Evolutionary conservation across 805 yeast genomes (phyloP), one percentile per base, ranked within the genome.

Genomic region (Myxozyma sirexii): DNA sequence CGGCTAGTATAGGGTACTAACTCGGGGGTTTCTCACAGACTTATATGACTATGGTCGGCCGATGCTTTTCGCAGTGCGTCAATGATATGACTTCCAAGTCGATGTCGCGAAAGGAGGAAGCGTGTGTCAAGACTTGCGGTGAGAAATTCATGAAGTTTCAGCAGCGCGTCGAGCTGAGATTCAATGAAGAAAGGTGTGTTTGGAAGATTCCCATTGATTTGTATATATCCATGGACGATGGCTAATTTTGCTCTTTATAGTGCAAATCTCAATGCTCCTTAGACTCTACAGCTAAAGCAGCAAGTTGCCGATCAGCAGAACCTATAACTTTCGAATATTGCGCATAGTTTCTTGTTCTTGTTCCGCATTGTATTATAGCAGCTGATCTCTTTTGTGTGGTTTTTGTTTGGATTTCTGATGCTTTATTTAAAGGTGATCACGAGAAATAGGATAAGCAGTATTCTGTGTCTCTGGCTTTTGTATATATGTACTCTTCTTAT

Each of bases 111-210:
- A 90, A 88, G 80, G 99, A 94, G 77, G 85, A 84, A 67, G 71
- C 84, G 26, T 94, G 99, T 79, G 83, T 94, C 64, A 80, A 84
- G 80, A 88, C 88, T 76, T 94, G 99, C 76, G 87, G 97, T 51
- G 98, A 93, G 77, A 94, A 94, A 81, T 94, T 94, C 84, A 83
- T 94, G 80, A 94, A 94, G 76, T 98, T 93, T 81, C 85, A 93
- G 76, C 99, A 94, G 80, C 87, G 99, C 75, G 97, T 94, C 59
- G 99, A 99, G 46, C 93, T 88, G 77, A 86, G 98, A 79, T 94
- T 94, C 93, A 98, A 93, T 79, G 99, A 93, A 74, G 97, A 93
- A 77, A 94, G 94, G 82, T 79, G 74, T 23, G 12, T 19, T 13
- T 12, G n/a, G n/a, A n/a, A n/a, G 8, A 7, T 47, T 33, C 4